Evolutionary conservation across 106 monocot species (phyloP), one percentile per base, ranked within the genome.

Genomic region (Cymbidium sinense): DNA sequence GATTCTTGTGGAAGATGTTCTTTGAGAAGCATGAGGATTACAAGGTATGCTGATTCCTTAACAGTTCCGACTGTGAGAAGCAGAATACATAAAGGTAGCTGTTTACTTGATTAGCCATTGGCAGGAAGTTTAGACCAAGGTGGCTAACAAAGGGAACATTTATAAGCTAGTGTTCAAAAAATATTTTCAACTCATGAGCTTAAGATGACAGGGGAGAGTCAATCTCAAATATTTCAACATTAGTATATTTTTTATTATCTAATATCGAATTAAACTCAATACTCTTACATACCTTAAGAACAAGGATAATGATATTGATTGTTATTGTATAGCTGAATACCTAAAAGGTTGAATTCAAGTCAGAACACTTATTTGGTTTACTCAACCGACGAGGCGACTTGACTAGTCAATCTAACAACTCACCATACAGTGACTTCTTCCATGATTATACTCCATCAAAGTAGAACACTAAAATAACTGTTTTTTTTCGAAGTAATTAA

Each of bases 1-100:
- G 84, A 28, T 99, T 92, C 86, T 76, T 99, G 71, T 99, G 98
- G 94, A 99, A 99, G 81, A 99, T 98, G 98, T 98, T 98, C 83
- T 98, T 98, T 62, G 98, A 99, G 88, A 94, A 89, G 81, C 86
- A 99, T 77, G 94, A 99, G 8, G 86, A 92, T 78, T 95, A 99
- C 83, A 92, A 99, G 94, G 98, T 94, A 77, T 65, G 28, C 15
- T 47, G 47, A 47, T 47, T 47, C 47, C 47, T 13, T 47, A 13
- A 13, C 11, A 47, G 15, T 47, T 41, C 7, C 41, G 9, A 41
- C 5, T 41, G 41, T 41, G 41, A 41, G 9, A 41, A 41, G 41
- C 41, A 41, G 47, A 2, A 1, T 47, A 13, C 13, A 0, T 2
- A 15, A 47, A 47, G 47, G 47, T 47, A 47, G 47, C 11, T 13